Base-by-base conservation (phyloP, 192 early-diverging fungal species). In the Linderina pennispora region DNA sequence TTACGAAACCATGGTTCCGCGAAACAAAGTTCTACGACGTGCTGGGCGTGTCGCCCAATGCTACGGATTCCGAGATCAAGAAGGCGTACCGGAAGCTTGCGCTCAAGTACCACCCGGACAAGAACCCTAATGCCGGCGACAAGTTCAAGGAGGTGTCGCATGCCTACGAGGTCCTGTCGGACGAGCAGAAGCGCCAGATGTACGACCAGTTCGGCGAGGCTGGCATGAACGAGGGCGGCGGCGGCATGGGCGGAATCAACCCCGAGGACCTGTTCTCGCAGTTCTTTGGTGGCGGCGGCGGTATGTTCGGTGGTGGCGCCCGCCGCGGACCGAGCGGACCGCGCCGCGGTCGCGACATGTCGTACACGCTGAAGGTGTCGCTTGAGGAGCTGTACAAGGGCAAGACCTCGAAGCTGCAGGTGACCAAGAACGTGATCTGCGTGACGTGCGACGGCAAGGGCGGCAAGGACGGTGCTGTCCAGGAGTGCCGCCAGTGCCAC, bases 1-100 rank as follows among this genome's bases (percentile, higher is more conserved):
- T 25, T n/a, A 32, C 2, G 23, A 16, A 17, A 4, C 25, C 23
- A n/a, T n/a, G 63, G 67, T 78, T 77, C 50, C 77, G 76, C 45
- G 91, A 92, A 61, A 94, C 90, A 54, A 94, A 88, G 62, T 80
- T 85, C 43, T 99, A 99, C 77, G 90, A 99, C 25, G 55, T 81
- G 16, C 80, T 99, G 24, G 97, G 82, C 48, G 86, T 96, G 43
- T 37, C 68, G 40, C 84, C 91, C 11, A 43, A 38, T 9, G 89
- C 87, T 42, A 77, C 77, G 45, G 88, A 94, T 35, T 38, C 70
- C 43, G 90, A 97, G 40, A 76, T 99, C 53, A 99, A 96, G 76
- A 99, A 99, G 76, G 91, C 94, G 15, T 96, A 96, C 83, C 72
- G 92, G 43, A 99, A 99, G 75, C 78, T 96, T 49, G 97, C 97